Evolutionary conservation across 73 alveolate genomes (phyloP), one percentile per base, ranked within the genome.

Genomic region (Breviolum minutum): DNA sequence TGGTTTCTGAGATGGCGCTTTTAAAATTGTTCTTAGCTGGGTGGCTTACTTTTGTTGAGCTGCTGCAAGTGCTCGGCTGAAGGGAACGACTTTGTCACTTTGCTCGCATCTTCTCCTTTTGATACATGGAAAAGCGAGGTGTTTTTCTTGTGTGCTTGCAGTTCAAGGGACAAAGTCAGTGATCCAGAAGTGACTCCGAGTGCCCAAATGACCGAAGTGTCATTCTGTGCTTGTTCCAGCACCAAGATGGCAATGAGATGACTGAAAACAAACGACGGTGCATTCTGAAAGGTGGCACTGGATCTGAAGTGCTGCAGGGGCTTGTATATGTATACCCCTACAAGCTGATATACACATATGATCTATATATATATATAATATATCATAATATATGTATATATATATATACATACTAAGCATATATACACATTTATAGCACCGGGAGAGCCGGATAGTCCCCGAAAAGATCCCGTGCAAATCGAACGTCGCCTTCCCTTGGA

Each of bases 131-230:
- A n/a, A 40, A 40, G 54, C 54, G 54, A 40, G n/a, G n/a, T n/a
- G n/a, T n/a, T n/a, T n/a, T n/a, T n/a, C 54, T 3, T 40, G 54
- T 40, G 54, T 40, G 54, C 3, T 40, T 32, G 19, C 70, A 81
- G 19, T 19, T 11, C 90, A 40, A 40, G 54, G 54, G 3, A 40
- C 54, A 40, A 40, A 40, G 54, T 40, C 54, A 40, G 54, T 40
- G 54, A 40, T 40, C 54, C 54, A 40, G 54, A 40, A 40, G 54
- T 40, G 54, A 40, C 70, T 12, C 69, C 69, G 71, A 48, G 20
- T 13, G 70, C 90, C 22, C 69, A 48, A 48, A 40, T 32, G 92
- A 22, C 92, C 92, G 92, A 83, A 61, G 92, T 61, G 92, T 83
- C 92, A n/a, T 83, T 61, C 26, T 54, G 54, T 40, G 76, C 61